Base-by-base conservation (phyloP, 345 rosid genomes). In the Bretschneidera sinensis region DNA sequence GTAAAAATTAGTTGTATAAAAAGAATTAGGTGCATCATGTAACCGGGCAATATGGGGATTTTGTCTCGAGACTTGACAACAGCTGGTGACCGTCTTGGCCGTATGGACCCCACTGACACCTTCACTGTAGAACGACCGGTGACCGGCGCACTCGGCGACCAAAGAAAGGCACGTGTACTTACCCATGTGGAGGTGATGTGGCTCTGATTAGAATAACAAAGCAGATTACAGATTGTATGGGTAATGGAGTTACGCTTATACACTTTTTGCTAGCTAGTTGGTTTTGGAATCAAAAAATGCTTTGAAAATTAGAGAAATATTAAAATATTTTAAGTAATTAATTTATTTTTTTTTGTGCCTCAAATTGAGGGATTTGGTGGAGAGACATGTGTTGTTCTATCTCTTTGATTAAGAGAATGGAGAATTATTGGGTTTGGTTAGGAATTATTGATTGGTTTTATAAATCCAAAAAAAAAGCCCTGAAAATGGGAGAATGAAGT, bases 131-230 rank as follows among this genome's bases (percentile, higher is more conserved):
- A 55, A 54, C 16, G 20, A 55, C 78, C 81, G 79, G 71, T 66
- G 67, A 68, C 79, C 78, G 81, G 76, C 86, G 72, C 73, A 24
- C 67, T 59, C 54, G 59, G 64, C n/a, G 71, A 48, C 59, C 57
- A 4, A 63, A 57, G 63, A 58, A 17, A 17, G 62, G 65, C 79
- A 75, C 67, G 81, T 71, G 78, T 65, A 18, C 60, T 0, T 21
- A 0, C 55, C 50, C 81, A 74, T 54, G 83, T 73, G 77, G 78
- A 68, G 52, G 17, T 61, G 77, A 63, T 33, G 75, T 67, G 82
- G 72, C 65, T 56, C 52, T 22, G 24, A 20, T 47, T 57, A n/a
- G 25, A 20, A 5, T 4, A 50, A 18, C 16, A 8, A 39, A 9
- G n/a, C 0, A 15, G 8, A 18, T 5, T 50, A 24, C 14, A n/a